These are phyloP conservation scores for Fusarium lyarnte DNA, from an alignment of 2,329 filamentous ascomycete genomes.

Conservation along the genomic window DNA sequence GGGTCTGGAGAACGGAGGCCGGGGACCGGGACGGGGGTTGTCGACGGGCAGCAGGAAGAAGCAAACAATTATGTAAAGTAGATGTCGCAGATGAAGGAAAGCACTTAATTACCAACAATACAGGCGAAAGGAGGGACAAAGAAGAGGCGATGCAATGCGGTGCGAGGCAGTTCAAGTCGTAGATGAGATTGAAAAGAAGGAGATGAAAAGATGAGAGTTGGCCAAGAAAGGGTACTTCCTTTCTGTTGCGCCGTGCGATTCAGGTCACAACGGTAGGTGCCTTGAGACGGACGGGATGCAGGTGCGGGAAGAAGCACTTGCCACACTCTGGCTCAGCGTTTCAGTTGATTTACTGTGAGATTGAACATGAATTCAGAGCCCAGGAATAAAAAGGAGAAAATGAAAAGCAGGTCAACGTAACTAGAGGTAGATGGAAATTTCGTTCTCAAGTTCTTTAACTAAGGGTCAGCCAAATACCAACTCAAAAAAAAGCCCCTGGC, in stretches of 20 bases:
- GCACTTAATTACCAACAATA: conserved; percentile 28
- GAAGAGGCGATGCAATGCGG: conserved; percentile 17
- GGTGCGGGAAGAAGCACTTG: conserved; percentile 30
- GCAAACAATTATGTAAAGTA: conserved; percentile 21
- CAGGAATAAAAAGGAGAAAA: neutral
- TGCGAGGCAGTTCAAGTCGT: conserved; percentile 13
- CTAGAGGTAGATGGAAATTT: neutral
- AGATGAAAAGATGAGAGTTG: conserved; percentile 27
- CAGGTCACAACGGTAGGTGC: conserved; percentile 32
- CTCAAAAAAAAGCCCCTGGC: conserved; percentile 18
- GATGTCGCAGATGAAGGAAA: conserved; percentile 25
- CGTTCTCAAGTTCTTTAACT: neutral
- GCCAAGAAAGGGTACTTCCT: conserved; percentile 16
- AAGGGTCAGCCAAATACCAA: conserved; percentile 6
- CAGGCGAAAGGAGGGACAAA: conserved; percentile 32
- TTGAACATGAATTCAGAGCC: neutral
- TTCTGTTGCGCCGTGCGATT: conserved; percentile 39
- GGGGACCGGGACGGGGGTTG: conserved; percentile 21
- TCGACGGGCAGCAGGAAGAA: conserved; percentile 22
- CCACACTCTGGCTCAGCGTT: conserved; percentile 24
- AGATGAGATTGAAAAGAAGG: conserved; percentile 27
- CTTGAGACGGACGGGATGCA: neutral
- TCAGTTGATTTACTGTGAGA: neutral
- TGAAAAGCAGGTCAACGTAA: neutral
- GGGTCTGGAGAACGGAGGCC: conserved; percentile 23